phyloP scores from a whole-genome alignment of 2,329 filamentous ascomycete genomes.

The Uncinocarpus reesii region DNA sequence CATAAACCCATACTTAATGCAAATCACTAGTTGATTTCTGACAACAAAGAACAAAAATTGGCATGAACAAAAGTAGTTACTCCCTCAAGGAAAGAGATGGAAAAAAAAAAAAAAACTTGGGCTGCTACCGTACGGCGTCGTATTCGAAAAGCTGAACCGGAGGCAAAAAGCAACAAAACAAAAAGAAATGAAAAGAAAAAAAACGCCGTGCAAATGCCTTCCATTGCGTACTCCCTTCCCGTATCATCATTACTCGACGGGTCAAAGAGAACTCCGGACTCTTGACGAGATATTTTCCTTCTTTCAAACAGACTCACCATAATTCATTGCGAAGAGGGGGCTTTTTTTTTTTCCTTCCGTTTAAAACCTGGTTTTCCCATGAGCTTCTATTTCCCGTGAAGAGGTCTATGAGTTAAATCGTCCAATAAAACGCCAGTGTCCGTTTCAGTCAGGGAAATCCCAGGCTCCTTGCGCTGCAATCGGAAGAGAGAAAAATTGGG shows the following conservation, averaged over 20 bases:
- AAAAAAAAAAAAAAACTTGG: too few relatives aligned
- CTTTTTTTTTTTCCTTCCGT: neutral
- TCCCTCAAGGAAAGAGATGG: too few relatives aligned
- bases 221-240: slow-evolving; percentile 8
- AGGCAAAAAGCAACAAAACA: too few relatives aligned
- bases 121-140: too few relatives aligned
- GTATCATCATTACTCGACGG: slow-evolving; percentile 1
- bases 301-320: neutral
- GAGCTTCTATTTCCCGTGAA: slow-evolving; percentile 1
- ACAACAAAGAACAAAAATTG: too few relatives aligned
- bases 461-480: neutral
- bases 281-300: neutral
- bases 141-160: too few relatives aligned
- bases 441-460: neutral
- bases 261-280: neutral
- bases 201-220: slow-evolving; percentile 12
- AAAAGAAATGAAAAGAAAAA: neutral
- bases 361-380: neutral
- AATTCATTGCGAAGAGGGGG: neutral
- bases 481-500: neutral
- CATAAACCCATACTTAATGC: too few relatives aligned
- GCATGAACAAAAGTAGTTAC: too few relatives aligned
- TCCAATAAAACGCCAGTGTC: slow-evolving; percentile 1
- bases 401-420: slow-evolving; percentile 3
- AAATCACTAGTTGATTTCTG: too few relatives aligned